A percentile compares a stretch with the other conserved stretches of the same genome.
Conservation (phyloP, 2,329 filamentous ascomycete species). For the Microsporum ferrugineum region DNA sequence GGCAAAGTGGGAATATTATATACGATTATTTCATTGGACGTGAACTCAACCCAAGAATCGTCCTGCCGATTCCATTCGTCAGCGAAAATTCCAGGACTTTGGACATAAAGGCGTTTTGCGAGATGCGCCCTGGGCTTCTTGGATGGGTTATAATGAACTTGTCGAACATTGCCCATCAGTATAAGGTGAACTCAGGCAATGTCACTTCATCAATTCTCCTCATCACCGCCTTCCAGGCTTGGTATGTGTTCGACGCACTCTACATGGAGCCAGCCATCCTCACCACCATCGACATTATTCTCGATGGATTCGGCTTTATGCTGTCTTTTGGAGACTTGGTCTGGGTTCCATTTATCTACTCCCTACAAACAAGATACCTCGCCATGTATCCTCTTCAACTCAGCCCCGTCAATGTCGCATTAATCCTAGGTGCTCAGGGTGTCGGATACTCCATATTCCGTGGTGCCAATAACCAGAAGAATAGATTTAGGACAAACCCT, state of each 20-base stretch:
- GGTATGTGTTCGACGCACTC: slow-evolving; percentile 75
- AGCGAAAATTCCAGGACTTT: slow-evolving; percentile 51
- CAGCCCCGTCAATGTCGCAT: slow-evolving; percentile 54
- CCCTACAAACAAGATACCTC: slow-evolving; percentile 72
- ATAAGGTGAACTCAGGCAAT: slow-evolving; percentile 63
- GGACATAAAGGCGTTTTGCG: slow-evolving; percentile 82
- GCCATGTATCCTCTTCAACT: slow-evolving; percentile 67
- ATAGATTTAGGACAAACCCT: slow-evolving; percentile 80
- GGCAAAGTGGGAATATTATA: slow-evolving; percentile 68
- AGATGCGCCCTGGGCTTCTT: slow-evolving; percentile 81
- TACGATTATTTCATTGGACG: slow-evolving; percentile 97
- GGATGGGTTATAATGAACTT: slow-evolving; percentile 81
- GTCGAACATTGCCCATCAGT: slow-evolving; percentile 76
- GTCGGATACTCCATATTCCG: slow-evolving; percentile 83
- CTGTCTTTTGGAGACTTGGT: slow-evolving; percentile 81
- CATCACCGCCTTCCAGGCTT: slow-evolving; percentile 60
- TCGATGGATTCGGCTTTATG: slow-evolving; percentile 92
- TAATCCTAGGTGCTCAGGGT: slow-evolving; percentile 55
- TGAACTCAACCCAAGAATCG: slow-evolving; percentile 79
- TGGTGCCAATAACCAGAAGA: slow-evolving; percentile 84
- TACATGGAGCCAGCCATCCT: slow-evolving; percentile 82
- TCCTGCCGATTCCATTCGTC: slow-evolving; percentile 55
- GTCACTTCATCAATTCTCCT: slow-evolving; percentile 79
- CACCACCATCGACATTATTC: slow-evolving; percentile 89
- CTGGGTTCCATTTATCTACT: slow-evolving; percentile 88